Evolutionary conservation across 2,329 filamentous ascomycete species (phyloP).

Genomic region (Ascochyta lentis): DNA sequence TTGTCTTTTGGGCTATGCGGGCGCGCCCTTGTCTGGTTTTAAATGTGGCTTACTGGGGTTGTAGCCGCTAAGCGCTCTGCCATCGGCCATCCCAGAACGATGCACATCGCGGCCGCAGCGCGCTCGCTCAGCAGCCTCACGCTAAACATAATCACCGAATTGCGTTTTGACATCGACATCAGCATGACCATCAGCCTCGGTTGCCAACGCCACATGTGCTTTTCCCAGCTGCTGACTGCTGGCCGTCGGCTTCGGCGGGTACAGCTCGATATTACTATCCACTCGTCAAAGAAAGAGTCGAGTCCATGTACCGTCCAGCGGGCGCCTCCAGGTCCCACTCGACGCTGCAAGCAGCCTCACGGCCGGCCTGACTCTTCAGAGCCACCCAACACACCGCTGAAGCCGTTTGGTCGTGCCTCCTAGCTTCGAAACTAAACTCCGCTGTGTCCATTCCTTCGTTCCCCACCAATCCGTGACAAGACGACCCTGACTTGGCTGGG

Average conservation of each 20-base stretch:
- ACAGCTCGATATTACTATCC: slow-evolving; percentile 1
- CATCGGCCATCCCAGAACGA: slow-evolving; percentile 17
- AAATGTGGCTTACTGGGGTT: slow-evolving; percentile 12
- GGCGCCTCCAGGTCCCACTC: slow-evolving; percentile 7
- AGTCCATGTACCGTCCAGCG: slow-evolving; percentile 3
- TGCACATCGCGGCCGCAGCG: slow-evolving; percentile 13
- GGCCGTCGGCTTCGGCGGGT: slow-evolving; percentile 3
- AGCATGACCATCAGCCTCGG: slow-evolving; percentile 9
- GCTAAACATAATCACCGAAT: slow-evolving; percentile 10
- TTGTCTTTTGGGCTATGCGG: slow-evolving; percentile 11
- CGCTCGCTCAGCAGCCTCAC: slow-evolving; percentile 22
- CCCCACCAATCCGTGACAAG: slow-evolving; percentile 3
- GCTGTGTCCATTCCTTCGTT: slow-evolving; percentile 9
- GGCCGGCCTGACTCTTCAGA: slow-evolving; percentile 8
- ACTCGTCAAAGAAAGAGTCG: slow-evolving; percentile 9
- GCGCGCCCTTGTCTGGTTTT: slow-evolving; percentile 10
- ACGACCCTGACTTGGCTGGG: slow-evolving; percentile 8
- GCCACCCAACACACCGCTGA: slow-evolving; percentile 17
- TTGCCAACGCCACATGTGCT: slow-evolving; percentile 3
- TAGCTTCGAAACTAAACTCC: slow-evolving; percentile 9
- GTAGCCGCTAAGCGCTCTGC: slow-evolving; percentile 2
- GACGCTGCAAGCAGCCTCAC: slow-evolving; percentile 12
- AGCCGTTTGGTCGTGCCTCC: slow-evolving; percentile 6
- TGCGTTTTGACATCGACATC: background rate
- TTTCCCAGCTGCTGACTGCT: slow-evolving; percentile 4